Conservation (phyloP, 2,329 filamentous ascomycete species). For the Pleomassaria siparia region DNA sequence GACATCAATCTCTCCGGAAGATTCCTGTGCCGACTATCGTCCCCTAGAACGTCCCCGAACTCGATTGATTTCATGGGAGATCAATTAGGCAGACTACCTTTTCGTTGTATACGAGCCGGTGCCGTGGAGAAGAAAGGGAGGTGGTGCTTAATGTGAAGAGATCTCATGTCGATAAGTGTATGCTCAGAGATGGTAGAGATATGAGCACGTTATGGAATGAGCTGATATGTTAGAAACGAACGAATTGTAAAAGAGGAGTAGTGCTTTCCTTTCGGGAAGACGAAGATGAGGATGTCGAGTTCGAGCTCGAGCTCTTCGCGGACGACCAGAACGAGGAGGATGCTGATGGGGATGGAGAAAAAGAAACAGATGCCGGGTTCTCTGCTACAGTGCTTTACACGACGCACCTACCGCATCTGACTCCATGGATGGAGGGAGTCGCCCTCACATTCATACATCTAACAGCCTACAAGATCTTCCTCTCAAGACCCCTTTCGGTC, state of each 20-base stretch:
- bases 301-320: background rate
- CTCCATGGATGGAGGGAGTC: background rate
- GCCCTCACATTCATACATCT: background rate
- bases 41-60: too few relatives aligned
- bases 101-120: background rate
- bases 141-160: background rate
- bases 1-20: too few relatives aligned
- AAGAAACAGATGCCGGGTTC: background rate
- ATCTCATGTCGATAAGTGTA: background rate
- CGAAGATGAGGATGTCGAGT: background rate
- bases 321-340: background rate
- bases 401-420: background rate
- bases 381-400: background rate
- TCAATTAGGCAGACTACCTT: background rate
- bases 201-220: background rate
- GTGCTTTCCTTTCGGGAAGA: background rate
- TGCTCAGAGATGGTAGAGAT: background rate
- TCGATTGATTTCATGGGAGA: background rate
- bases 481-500: background rate
- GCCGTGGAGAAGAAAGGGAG: background rate
- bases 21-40: too few relatives aligned
- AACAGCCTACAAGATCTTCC: background rate
- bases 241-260: background rate
- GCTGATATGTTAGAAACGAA: background rate
- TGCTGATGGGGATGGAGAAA: too few relatives aligned